These are phyloP conservation scores for Scedosporium dehoogii DNA, from an alignment of 2,329 filamentous ascomycete genomes.

Conservation along the genomic window DNA sequence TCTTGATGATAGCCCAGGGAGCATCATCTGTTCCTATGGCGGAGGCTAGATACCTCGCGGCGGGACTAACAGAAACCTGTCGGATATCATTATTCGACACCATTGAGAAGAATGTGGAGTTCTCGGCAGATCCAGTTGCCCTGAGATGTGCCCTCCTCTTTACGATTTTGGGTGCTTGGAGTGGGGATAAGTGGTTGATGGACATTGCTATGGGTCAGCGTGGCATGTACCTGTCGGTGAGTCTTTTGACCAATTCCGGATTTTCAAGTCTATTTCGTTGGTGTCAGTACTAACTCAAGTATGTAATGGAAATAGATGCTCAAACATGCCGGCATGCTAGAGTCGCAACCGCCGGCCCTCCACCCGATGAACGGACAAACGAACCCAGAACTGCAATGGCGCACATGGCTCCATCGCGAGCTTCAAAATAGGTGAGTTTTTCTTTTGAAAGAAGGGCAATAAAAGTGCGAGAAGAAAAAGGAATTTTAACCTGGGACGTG, in stretches of 20 bases:
- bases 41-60: conserved; percentile 55
- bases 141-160: conserved; percentile 58
- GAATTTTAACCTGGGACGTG: neutral
- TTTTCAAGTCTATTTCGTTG: neutral
- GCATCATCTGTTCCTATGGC: conserved; percentile 55
- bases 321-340: conserved; percentile 57
- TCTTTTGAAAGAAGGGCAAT: no score
- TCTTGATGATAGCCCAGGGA: conserved; percentile 65
- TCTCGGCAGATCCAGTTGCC: conserved; percentile 54
- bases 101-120: conserved; percentile 61
- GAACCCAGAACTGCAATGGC: conserved; percentile 45
- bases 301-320: conserved; percentile 42
- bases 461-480: neutral
- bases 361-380: conserved; percentile 31
- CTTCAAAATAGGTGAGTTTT: conserved; percentile 43
- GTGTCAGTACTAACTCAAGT: neutral
- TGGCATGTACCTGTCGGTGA: conserved; percentile 59
- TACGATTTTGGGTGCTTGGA: conserved; percentile 60
- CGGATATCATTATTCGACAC: conserved; percentile 63
- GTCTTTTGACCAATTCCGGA: conserved; percentile 12
- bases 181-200: conserved; percentile 70
- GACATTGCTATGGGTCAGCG: conserved; percentile 66
- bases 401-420: conserved; percentile 55
- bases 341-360: conserved; percentile 35
- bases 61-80: conserved; percentile 59